Percentiles rank a stretch among this genome's conserved stretches.
These are phyloP conservation scores for Debaryomyces castellii DNA, from an alignment of 805 yeast species.

Conservation along the genomic window DNA sequence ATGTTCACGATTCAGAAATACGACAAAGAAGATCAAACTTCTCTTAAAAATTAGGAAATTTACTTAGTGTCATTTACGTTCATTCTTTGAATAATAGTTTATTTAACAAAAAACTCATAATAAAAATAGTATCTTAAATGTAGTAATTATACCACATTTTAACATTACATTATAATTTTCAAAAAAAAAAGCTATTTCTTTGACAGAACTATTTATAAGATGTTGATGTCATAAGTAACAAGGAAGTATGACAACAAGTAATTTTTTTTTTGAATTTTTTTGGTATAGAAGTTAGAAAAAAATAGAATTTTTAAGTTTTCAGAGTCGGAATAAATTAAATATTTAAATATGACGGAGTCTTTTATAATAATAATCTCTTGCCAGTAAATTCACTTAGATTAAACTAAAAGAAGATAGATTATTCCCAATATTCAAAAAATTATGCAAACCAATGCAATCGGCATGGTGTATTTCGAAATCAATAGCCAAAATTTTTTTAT, in stretches of 20 bases:
- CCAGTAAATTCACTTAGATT: background rate
- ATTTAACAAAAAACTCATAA: too few species aligned
- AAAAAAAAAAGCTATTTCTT: background rate
- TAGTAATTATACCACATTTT: too few species aligned
- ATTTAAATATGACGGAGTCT: background rate
- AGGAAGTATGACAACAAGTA: background rate
- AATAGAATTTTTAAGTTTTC: background rate
- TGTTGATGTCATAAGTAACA: background rate
- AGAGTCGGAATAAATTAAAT: background rate
- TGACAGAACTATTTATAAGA: background rate
- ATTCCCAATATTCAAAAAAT: slow-evolving; percentile 3
- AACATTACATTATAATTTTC: too few species aligned
- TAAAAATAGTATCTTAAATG: too few species aligned
- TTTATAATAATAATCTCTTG: background rate
- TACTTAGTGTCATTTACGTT: too few species aligned
- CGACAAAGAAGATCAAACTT: background rate
- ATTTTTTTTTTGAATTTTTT: background rate
- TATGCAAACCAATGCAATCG: slow-evolving; percentile 1
- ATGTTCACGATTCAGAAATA: background rate
- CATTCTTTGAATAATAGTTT: too few species aligned
- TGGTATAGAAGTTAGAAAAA: background rate
- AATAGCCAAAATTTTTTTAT: background rate
- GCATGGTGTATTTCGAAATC: slow-evolving; percentile 1
- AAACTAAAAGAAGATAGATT: slow-evolving; percentile 5
- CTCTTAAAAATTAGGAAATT: background rate